Percentiles rank a stretch among this genome's conserved stretches.
These are phyloP conservation scores for Nepenthes alata DNA, from an alignment of 179 eudicot species.

Conservation along the genomic window DNA sequence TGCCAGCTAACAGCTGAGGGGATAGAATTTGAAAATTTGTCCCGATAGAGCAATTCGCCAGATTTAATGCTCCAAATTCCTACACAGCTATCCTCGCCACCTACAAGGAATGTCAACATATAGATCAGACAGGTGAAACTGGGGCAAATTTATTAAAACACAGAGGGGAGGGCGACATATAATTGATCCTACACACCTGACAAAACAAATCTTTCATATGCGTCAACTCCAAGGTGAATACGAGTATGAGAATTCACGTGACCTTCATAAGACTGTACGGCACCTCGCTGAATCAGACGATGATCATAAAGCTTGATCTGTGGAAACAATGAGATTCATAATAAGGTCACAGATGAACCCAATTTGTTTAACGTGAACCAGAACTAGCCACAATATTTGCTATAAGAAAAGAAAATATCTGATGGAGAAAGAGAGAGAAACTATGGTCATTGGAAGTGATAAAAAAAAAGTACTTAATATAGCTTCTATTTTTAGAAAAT, in stretches of 20 bases:
- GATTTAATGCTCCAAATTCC: conserved; percentile 79
- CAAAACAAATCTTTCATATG: conserved; percentile 48
- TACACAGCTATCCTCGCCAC: conserved; percentile 71
- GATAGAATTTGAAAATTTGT: conserved; percentile 36
- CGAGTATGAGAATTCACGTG: conserved; percentile 69
- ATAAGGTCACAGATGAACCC: too few relatives aligned
- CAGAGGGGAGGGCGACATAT: neutral
- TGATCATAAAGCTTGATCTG: conserved; percentile 85
- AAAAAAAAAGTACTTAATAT: neutral
- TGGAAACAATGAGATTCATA: conserved; percentile 2
- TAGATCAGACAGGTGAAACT: neutral
- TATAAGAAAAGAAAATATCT: too few relatives aligned
- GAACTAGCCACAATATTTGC: too few relatives aligned
- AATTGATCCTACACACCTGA: conserved; percentile 37
- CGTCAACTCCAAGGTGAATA: conserved; percentile 62
- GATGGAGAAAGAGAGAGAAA: too few relatives aligned
- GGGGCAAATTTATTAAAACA: neutral
- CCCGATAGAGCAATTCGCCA: conserved; percentile 62
- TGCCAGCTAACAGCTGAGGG: conserved; percentile 62
- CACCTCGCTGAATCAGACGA: conserved; percentile 61
- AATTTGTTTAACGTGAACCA: too few relatives aligned
- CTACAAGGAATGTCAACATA: conserved; percentile 17
- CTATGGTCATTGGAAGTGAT: too few relatives aligned
- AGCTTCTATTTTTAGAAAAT: neutral
- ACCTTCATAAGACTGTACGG: conserved; percentile 75